phyloP scores from a whole-genome alignment of 225 moss, liverwort and hornwort species.

The Antitrichia curtipendula region DNA sequence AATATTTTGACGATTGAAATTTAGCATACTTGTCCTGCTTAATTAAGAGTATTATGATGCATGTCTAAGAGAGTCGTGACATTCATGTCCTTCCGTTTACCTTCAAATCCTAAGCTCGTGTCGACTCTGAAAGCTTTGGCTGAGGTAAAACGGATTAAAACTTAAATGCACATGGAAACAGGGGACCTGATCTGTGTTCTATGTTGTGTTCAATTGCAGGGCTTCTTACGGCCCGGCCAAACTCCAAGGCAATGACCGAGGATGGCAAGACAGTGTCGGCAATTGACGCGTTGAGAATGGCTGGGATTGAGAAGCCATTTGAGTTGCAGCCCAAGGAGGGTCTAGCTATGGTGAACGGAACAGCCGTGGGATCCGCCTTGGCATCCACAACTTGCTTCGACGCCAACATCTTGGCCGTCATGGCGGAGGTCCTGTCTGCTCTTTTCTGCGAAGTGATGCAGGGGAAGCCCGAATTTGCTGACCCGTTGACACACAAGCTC shows the following conservation, averaged over 20 bases:
- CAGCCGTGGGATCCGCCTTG: constrained; percentile 43
- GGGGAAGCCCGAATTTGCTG: constrained; percentile 43
- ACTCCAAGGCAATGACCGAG: constrained; percentile 25
- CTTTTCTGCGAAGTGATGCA: constrained; percentile 7
- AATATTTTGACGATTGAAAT: background rate
- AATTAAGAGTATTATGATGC: background rate
- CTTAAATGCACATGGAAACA: background rate
- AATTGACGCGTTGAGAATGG: constrained; percentile 5
- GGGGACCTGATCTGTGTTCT: background rate
- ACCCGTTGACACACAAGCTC: constrained; percentile 53
- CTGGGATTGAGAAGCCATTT: constrained; percentile 30
- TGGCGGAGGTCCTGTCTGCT: constrained; percentile 41
- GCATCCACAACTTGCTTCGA: constrained; percentile 56
- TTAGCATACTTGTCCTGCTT: background rate
- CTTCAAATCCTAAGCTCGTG: background rate
- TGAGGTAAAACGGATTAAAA: background rate
- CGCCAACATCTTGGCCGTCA: constrained; percentile 40
- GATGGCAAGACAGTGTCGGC: constrained; percentile 25
- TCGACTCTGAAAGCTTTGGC: background rate
- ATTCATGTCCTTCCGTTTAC: background rate
- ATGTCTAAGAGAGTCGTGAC: background rate
- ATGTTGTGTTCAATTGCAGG: background rate
- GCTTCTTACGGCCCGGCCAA: constrained; percentile 47
- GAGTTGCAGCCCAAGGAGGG: constrained; percentile 65
- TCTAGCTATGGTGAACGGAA: constrained; percentile 60